phyloP scores from a whole-genome alignment of 2,329 filamentous ascomycete genomes.

The Plectosphaerella cucumerina region DNA sequence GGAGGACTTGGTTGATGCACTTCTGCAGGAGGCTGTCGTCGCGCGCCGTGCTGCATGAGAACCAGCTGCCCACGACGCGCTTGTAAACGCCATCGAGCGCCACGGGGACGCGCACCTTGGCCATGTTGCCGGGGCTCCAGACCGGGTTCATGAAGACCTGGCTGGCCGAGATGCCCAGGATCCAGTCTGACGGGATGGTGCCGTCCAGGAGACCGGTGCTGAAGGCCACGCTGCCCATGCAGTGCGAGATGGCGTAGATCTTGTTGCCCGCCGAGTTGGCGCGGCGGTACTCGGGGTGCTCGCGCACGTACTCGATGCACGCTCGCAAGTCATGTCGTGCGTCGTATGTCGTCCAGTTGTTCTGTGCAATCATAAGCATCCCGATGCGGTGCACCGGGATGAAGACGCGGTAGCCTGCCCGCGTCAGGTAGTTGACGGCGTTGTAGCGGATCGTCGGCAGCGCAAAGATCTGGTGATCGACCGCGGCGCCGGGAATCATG shows the following conservation, averaged over 20 bases:
- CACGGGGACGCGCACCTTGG: slow-evolving; percentile 49
- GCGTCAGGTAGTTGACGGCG: slow-evolving; percentile 58
- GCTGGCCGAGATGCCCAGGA: slow-evolving; percentile 53
- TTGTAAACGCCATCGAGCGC: slow-evolving; percentile 46
- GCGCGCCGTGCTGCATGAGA: slow-evolving; percentile 43
- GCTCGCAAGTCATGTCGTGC: slow-evolving; percentile 55
- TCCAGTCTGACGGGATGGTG: slow-evolving; percentile 52
- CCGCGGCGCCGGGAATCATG: slow-evolving; percentile 58
- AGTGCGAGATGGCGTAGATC: slow-evolving; percentile 58
- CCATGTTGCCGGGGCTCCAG: slow-evolving; percentile 51
- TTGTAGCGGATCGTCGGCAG: slow-evolving; percentile 61
- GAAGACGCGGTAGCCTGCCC: slow-evolving; percentile 57
- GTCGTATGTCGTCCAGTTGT: slow-evolving; percentile 56
- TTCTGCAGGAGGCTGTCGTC: slow-evolving; percentile 46
- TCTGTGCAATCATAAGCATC: slow-evolving; percentile 42
- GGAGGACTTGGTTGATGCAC: slow-evolving; percentile 49
- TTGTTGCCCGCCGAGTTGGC: slow-evolving; percentile 23
- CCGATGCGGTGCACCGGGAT: slow-evolving; percentile 56
- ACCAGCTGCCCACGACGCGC: slow-evolving; percentile 47
- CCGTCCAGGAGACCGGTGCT: slow-evolving; percentile 57
- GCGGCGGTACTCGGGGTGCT: slow-evolving; percentile 19
- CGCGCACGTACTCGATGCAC: slow-evolving; percentile 48
- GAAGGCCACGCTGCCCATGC: slow-evolving; percentile 59
- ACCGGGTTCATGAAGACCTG: slow-evolving; percentile 63
- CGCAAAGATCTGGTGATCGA: slow-evolving; percentile 60